These are phyloP conservation scores for Pseudogymnoascus verrucosus DNA, from an alignment of 2,329 filamentous ascomycete genomes.

Conservation along the genomic window DNA sequence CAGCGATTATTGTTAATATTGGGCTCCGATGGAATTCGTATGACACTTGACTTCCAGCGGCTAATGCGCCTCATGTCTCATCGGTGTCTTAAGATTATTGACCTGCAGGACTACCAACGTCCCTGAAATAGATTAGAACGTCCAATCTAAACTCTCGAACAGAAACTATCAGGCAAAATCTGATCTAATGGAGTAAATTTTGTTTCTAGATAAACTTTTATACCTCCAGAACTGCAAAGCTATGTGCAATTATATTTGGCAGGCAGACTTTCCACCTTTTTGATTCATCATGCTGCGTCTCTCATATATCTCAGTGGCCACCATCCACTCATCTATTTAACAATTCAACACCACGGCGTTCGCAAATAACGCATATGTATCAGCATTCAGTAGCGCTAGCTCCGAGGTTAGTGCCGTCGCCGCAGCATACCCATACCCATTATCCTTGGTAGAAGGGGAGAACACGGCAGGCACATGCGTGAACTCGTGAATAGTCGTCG, in stretches of 20 bases:
- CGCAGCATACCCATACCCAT: constrained; percentile 49
- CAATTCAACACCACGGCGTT: constrained; percentile 38
- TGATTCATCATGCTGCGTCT: neutral
- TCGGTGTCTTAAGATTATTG: neutral
- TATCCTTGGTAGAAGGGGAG: constrained; percentile 49
- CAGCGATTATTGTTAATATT: neutral
- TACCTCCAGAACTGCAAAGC: neutral
- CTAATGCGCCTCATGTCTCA: neutral
- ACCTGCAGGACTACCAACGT: neutral
- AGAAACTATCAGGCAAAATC: neutral
- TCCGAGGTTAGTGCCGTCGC: constrained; percentile 35
- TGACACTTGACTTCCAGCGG: neutral
- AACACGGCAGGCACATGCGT: constrained; percentile 51
- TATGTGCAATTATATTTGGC: neutral
- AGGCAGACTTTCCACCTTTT: neutral
- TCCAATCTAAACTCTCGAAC: neutral
- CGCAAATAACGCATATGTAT: constrained; percentile 49
- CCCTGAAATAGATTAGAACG: neutral
- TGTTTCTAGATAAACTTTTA: neutral
- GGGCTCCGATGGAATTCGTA: neutral
- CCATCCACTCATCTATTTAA: constrained; percentile 21
- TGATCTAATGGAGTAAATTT: neutral
- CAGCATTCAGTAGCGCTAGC: constrained; percentile 55
- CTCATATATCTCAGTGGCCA: neutral
- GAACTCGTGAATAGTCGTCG: constrained; percentile 57